phyloP scores from a whole-genome alignment of 2,329 filamentous ascomycete genomes.

The Metarhizium guizhouense region DNA sequence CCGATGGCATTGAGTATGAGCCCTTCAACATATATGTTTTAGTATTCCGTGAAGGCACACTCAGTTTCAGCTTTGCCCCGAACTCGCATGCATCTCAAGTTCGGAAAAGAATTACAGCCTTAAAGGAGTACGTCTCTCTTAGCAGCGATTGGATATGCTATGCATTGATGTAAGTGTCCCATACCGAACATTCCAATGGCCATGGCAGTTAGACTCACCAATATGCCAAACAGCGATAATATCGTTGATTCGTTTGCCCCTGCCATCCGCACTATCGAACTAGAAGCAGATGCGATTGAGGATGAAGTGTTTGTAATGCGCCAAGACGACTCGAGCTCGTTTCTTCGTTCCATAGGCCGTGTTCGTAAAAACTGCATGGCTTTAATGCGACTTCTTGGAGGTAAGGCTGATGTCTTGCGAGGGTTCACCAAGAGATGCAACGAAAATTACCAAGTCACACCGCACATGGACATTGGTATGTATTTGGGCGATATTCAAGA shows the following conservation, averaged over 20 bases:
- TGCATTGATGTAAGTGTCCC: constrained; percentile 69
- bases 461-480: constrained; percentile 90
- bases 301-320: constrained; percentile 91
- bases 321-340: constrained; percentile 78
- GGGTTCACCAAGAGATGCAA: constrained; percentile 99
- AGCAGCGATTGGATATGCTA: constrained; percentile 99
- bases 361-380: constrained; percentile 93
- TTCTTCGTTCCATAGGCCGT: constrained; percentile 80
- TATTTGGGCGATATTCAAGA: constrained; percentile 98
- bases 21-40: constrained; percentile 96
- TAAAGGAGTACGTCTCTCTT: constrained; percentile 90
- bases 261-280: constrained; percentile 77
- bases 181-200: not conserved
- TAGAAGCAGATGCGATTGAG: constrained; percentile 86
- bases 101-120: constrained; percentile 78
- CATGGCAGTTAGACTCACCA: not conserved
- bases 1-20: constrained; percentile 75
- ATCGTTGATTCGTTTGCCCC: constrained; percentile 95
- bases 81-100: constrained; percentile 86
- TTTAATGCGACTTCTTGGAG: constrained; percentile 83
- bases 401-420: constrained; percentile 96
- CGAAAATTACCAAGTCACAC: constrained; percentile 90
- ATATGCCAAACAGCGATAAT: constrained; percentile 56
- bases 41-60: constrained; percentile 87
- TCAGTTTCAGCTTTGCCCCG: constrained; percentile 88